A percentile compares a stretch with the other conserved stretches of the same genome.
Evolutionary conservation across 2,329 filamentous ascomycete species (phyloP).

Genomic region (Seiridium cupressi): DNA sequence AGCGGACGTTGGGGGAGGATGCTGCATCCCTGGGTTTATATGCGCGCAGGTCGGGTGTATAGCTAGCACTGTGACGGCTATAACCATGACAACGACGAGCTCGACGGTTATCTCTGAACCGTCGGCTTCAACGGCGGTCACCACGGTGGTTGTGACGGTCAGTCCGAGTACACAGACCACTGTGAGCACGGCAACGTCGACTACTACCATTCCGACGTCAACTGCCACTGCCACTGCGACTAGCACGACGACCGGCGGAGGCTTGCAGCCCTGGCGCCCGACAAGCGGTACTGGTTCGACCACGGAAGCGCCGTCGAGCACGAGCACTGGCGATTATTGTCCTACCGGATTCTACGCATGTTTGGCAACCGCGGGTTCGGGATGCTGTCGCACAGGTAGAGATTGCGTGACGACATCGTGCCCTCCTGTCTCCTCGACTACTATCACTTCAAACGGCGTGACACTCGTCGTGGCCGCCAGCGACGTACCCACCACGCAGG

Average conservation of each 20-base stretch:
- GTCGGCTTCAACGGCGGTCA: slow-evolving; percentile 27
- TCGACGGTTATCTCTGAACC: slow-evolving; percentile 33
- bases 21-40: slow-evolving; percentile 69
- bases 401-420: slow-evolving; percentile 83
- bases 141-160: slow-evolving; percentile 38
- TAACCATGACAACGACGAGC: slow-evolving; percentile 37
- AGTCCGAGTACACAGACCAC: slow-evolving; percentile 31
- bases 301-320: slow-evolving; percentile 22
- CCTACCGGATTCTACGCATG: slow-evolving; percentile 93
- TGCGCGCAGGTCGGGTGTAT: slow-evolving; percentile 71
- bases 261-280: slow-evolving; percentile 27
- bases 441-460: slow-evolving; percentile 64
- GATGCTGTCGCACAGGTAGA: slow-evolving; percentile 83
- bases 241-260: slow-evolving; percentile 29
- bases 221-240: slow-evolving; percentile 21
- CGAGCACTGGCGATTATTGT: slow-evolving; percentile 51
- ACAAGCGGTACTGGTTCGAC: slow-evolving; percentile 34
- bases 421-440: slow-evolving; percentile 57
- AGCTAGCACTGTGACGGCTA: slow-evolving; percentile 26
- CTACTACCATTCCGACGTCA: slow-evolving; percentile 21
- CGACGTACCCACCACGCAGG: slow-evolving; percentile 37
- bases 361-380: slow-evolving; percentile 76
- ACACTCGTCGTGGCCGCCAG: slow-evolving; percentile 68
- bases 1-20: slow-evolving; percentile 66
- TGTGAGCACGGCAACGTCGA: slow-evolving; percentile 30